Evolutionary conservation across 2,329 filamentous ascomycete genomes (phyloP).

Genomic region (Diaporthe aspalathi): DNA sequence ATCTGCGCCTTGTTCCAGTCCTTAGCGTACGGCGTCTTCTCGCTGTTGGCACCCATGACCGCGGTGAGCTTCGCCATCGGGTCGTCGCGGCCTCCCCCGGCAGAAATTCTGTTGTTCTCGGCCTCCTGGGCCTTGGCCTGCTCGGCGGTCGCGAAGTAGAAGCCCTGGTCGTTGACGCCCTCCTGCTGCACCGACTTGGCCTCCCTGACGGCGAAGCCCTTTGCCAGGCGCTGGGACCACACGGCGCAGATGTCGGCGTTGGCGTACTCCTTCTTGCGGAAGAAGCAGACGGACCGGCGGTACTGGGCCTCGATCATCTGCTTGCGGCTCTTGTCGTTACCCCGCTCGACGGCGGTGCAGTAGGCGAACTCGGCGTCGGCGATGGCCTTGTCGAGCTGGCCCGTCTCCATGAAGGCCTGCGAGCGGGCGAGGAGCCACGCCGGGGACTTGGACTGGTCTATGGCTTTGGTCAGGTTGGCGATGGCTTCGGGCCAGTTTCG

Average conservation of each 20-base stretch:
- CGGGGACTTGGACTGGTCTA: conserved; percentile 75
- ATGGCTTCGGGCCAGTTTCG: conserved; percentile 77
- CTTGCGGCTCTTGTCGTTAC: conserved; percentile 67
- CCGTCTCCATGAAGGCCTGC: conserved; percentile 77
- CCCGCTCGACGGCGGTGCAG: conserved; percentile 72
- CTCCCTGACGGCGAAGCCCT: conserved; percentile 52
- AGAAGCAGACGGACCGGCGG: conserved; percentile 80
- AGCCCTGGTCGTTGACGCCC: conserved; percentile 58
- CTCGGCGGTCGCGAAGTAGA: conserved; percentile 56
- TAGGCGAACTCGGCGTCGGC: conserved; percentile 76
- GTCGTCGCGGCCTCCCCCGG: conserved; percentile 8
- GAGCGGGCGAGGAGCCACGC: conserved; percentile 86
- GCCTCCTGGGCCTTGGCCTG: conserved; percentile 46
- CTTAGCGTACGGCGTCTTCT: conserved; percentile 44
- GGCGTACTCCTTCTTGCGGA: conserved; percentile 75
- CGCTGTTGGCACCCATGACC: conserved; percentile 36
- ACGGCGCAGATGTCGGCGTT: conserved; percentile 79
- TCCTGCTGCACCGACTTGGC: conserved; percentile 46
- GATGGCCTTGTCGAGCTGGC: conserved; percentile 72
- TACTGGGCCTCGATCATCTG: conserved; percentile 85
- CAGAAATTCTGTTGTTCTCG: neutral
- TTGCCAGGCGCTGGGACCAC: conserved; percentile 61
- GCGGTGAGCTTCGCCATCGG: conserved; percentile 33
- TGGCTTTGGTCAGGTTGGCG: conserved; percentile 72
- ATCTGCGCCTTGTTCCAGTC: conserved; percentile 57